A percentile compares a stretch with the other conserved stretches of the same genome.
These are phyloP conservation scores for Ophiostoma triangulosporum DNA, from an alignment of 2,329 filamentous ascomycete species.

Conservation along the genomic window DNA sequence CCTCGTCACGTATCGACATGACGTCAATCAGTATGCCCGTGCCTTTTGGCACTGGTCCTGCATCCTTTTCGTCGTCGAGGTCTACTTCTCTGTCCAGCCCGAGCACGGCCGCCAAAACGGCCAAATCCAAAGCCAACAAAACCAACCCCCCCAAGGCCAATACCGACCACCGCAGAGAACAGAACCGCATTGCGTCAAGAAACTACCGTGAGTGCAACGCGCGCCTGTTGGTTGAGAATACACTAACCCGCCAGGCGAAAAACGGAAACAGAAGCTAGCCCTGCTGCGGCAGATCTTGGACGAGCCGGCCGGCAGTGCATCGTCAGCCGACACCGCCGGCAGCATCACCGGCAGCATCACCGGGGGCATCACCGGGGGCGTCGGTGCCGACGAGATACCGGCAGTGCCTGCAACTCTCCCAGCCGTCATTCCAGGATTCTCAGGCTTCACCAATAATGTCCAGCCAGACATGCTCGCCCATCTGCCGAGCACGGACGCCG, in stretches of 20 bases:
- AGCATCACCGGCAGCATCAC: background rate
- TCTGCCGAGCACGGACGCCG: background rate
- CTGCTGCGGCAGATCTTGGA: slow-evolving; percentile 25
- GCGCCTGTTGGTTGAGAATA: no score
- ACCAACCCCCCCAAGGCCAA: background rate
- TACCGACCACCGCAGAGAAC: slow-evolving; percentile 16
- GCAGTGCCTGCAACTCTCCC: background rate
- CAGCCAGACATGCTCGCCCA: background rate
- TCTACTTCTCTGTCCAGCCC: background rate
- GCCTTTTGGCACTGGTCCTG: background rate
- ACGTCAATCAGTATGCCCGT: background rate
- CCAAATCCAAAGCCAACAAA: background rate
- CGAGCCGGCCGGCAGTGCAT: background rate
- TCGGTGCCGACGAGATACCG: background rate
- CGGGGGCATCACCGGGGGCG: background rate
- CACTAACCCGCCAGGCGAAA: slow-evolving; percentile 23
- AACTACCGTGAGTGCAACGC: slow-evolving; percentile 14
- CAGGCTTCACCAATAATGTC: background rate
- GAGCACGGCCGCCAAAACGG: background rate
- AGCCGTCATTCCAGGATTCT: background rate
- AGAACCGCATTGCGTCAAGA: slow-evolving; percentile 18
- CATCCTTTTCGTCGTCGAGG: background rate
- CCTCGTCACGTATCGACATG: background rate
- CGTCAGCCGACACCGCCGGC: background rate
- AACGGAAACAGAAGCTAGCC: slow-evolving; percentile 29